phyloP scores from a whole-genome alignment of 2,329 filamentous ascomycete genomes.

The Colletotrichum phormii region DNA sequence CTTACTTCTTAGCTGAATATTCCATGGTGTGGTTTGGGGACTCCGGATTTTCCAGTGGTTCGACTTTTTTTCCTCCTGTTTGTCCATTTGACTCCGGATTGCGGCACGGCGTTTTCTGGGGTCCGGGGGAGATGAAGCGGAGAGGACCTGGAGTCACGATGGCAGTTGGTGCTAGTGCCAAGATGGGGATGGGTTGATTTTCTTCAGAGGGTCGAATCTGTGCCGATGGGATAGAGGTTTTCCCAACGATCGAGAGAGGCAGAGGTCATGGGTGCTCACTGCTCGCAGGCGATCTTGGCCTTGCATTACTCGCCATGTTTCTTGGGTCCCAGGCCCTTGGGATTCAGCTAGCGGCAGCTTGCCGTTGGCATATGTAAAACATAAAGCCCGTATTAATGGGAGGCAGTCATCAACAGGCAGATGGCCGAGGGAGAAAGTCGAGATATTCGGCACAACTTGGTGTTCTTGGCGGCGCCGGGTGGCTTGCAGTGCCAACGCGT shows the following conservation, averaged over 20 bases:
- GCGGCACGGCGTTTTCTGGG: slow-evolving; percentile 1
- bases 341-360: background rate
- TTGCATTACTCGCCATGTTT: slow-evolving; percentile 5
- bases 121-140: slow-evolving; percentile 18
- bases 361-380: background rate
- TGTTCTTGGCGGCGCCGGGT: slow-evolving; percentile 30
- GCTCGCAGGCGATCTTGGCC: background rate
- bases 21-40: background rate
- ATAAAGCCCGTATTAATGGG: background rate
- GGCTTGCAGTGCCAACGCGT: slow-evolving; percentile 33
- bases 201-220: background rate
- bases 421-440: background rate
- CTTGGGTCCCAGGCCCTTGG: background rate
- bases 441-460: background rate
- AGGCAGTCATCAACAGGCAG: background rate
- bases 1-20: background rate
- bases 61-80: background rate
- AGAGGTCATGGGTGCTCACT: background rate
- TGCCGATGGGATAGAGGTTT: background rate
- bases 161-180: background rate
- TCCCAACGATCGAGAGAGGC: too few relatives aligned
- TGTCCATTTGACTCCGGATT: background rate
- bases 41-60: slow-evolving; percentile 8
- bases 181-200: background rate
- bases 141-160: slow-evolving; percentile 12